Evolutionary conservation across 2,329 filamentous ascomycete genomes (phyloP).

Genomic region (Amesomyces nigricolor): DNA sequence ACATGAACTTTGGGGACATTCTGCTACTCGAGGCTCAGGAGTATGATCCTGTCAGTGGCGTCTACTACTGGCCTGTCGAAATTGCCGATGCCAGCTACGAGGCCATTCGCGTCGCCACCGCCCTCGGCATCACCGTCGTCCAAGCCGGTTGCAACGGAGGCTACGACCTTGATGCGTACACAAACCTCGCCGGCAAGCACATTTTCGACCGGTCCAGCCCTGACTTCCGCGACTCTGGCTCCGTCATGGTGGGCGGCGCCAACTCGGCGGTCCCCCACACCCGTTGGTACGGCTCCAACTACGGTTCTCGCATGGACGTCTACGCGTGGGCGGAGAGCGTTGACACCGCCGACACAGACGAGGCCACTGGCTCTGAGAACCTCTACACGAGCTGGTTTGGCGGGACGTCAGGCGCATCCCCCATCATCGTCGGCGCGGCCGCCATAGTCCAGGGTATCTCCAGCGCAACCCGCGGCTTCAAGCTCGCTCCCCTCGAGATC

Average conservation of each 20-base stretch:
- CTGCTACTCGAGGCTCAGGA: conserved; percentile 20
- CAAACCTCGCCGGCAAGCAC: conserved; percentile 1
- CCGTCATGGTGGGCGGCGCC: conserved; percentile 18
- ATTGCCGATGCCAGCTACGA: conserved; percentile 16
- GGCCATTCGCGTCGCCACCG: conserved; percentile 14
- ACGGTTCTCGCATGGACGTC: conserved; percentile 18
- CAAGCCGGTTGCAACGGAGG: conserved; percentile 17
- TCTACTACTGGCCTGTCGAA: conserved; percentile 16
- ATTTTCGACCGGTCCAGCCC: conserved; percentile 14
- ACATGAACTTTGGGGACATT: conserved; percentile 15
- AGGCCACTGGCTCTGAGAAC: background rate
- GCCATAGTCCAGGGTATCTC: conserved; percentile 18
- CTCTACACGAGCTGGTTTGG: conserved; percentile 11
- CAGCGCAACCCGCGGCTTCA: background rate
- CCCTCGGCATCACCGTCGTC: conserved; percentile 18
- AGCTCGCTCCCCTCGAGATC: conserved; percentile 9
- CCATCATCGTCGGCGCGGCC: conserved; percentile 17
- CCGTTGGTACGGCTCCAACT: conserved; percentile 12
- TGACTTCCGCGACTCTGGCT: conserved; percentile 21
- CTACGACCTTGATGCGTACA: conserved; percentile 17
- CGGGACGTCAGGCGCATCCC: conserved; percentile 18
- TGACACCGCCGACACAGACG: conserved; percentile 13
- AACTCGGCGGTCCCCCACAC: conserved; percentile 6
- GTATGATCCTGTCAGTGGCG: conserved; percentile 5
- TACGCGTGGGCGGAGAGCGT: conserved; percentile 17